Base-by-base conservation (phyloP, 805 yeast genomes). In the Saccharomycopsis sp. region DNA sequence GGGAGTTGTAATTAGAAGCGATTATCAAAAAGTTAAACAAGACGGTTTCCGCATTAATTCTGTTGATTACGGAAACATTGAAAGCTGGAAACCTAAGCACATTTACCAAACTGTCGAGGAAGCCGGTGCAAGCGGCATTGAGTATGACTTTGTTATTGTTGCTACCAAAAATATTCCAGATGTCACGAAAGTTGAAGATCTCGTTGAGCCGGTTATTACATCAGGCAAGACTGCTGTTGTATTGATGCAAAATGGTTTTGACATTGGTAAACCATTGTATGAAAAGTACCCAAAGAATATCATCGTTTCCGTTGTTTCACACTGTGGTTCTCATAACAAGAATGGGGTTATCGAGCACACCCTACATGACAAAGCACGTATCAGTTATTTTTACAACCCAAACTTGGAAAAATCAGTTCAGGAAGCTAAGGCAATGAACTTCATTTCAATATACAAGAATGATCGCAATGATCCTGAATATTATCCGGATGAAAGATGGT, bases 151-250 rank as follows among this genome's bases (percentile, higher is more conserved):
- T 54, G 67, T 80, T 22, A 68, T 81, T 1, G 74, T 82, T 14
- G 65, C 81, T 37, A 77, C 84, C 36, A 83, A 83, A 55, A 79
- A 76, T 54, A 68, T 78, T 22, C 87, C 88, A 4, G 89, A 83
- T 55, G 67, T 81, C 4, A 61, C 67, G 45, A 66, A 68, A 34
- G 65, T 78, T 4, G 77, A 74, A 50, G 75, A 75, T 7, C 56
- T 78, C 38, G 65, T 74, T 14, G 66, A 54, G 23, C 75, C 79
- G 0, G 72, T 75, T 2, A 65, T 81, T 28, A 62, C 72, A 24
- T 14, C 35, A 22, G 62, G 53, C 22, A 40, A 45, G 23, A 70
- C 81, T 3, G 61, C 74, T 11, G 61, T 80, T 38, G 70, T 81
- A 2, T 65, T 81, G 44, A 62, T 81, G 42, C 86, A 80, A 59